Conservation (phyloP, 768 basidiomycete species). For the Mycena rosella region DNA sequence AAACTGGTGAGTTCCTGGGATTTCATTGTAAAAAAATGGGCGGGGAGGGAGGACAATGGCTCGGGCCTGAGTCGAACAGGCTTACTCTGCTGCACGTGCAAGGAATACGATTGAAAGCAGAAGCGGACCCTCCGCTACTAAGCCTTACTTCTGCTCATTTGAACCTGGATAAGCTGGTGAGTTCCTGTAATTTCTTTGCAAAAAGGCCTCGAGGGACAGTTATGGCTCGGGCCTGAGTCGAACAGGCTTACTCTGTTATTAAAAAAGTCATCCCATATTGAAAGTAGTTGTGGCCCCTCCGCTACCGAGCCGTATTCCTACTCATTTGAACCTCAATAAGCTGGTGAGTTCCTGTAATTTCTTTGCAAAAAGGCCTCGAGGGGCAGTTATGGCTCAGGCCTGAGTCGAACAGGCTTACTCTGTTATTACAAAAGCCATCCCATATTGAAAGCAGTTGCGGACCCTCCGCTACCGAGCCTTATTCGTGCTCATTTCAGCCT, state of each 20-base stretch:
- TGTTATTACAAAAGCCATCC: background rate
- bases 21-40: too few relatives aligned
- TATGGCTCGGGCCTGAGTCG: constrained; percentile 9
- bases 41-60: too few relatives aligned
- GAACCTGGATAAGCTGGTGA: too few relatives aligned
- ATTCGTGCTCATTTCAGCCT: background rate
- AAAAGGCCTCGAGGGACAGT: background rate
- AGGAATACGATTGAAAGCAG: background rate
- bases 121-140: background rate
- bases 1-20: too few relatives aligned
- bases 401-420: constrained; percentile 20
- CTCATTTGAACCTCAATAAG: too few relatives aligned
- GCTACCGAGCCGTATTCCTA: too few relatives aligned
- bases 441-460: background rate
- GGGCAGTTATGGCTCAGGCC: constrained; percentile 7
- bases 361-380: background rate
- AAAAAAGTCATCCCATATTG: background rate
- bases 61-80: constrained; percentile 9
- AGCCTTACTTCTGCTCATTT: too few relatives aligned
- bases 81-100: too few relatives aligned
- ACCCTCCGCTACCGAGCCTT: constrained; percentile 6
- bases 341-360: too few relatives aligned
- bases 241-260: background rate
- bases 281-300: too few relatives aligned
- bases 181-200: background rate